Base-by-base conservation (phyloP, 441 rosid genomes). In the Arabidopsis lyrata region DNA sequence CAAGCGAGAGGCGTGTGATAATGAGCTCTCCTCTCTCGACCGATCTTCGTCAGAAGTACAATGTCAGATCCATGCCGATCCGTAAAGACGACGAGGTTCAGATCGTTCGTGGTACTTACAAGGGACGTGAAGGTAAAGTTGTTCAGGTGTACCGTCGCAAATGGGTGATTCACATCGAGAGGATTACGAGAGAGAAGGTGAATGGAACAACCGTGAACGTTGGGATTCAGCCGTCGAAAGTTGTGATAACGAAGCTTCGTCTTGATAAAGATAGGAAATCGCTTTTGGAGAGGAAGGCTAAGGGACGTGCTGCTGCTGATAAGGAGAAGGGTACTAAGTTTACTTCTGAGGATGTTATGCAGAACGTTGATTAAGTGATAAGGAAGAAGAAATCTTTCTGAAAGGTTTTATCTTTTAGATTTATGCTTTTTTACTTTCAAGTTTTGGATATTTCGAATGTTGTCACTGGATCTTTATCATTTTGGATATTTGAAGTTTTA, bases 81-180 rank as follows among this genome's bases (percentile, higher is more conserved):
- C 85, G 88, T 54, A 88, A 88, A 70, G 93, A 88, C 79, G 93
- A 88, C 16, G 91, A 87, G 74, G 91, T 88, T 1, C 85, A 84
- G 81, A 82, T 88, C 4, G 91, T 85, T n/a, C 86, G 90, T 10
- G 93, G 91, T 0, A 88, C 93, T 3, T 87, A 63, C 85, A 87
- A 85, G 64, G 91, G 91, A 1, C 83, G 90, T 13, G 90, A 90
- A 66, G 96, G 96, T 0, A 85, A 86, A 69, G 88, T 90, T 2
- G 87, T 90, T 27, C 91, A 86, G 72, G 90, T 90, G 0, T 87
- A 90, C 66, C 87, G 91, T 44, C 78, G 82, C 1, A 90, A 90
- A 66, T 89, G 95, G 95, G 92, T 87, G 24, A 87, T 89, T 77
- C 95, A 89, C 87, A 83, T 89, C 53, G 95, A 87, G 81, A 85